Evolutionary conservation across 805 yeast species (phyloP), one percentile per base, ranked within the genome.

Genomic region (Candida ovalis): DNA sequence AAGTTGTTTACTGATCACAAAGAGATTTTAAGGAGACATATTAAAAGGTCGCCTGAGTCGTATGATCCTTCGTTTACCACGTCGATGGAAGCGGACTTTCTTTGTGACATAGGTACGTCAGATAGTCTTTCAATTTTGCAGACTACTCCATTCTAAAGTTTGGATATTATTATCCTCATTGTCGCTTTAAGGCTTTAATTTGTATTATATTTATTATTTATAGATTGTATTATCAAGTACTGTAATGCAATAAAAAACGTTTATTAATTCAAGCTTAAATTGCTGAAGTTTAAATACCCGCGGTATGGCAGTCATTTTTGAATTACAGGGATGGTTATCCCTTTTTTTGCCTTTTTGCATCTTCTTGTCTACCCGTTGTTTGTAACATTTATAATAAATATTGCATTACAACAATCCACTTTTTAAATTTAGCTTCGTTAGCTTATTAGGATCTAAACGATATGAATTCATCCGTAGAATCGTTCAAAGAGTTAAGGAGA

Each of bases 1-100:
- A 49, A 49, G 22, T 38, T 52, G 17, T 49, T 35, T 17, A 18
- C 13, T 21, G 52, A 52, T 30, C 45, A 47, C 25, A 44, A 44
- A 4, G 56, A 47, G 10, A 42, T 49, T 30, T 25, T 52, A 13
- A n/a, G 18, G 12, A 42, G 49, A 15, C 42, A 36, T 12, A 24
- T 37, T n/a, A 22, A 7, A 8, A 21, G 15, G 10, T 10, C 13
- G 7, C 23, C 41, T 7, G 28, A 19, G 12, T 23, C 41, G 3
- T 24, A 15, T 7, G 41, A 39, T 7, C 4, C 6, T 5, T 19
- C 19, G 10, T 24, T 23, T 24, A 15, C 30, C 10, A 23, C 18
- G 9, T 23, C 17, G 15, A 39, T 39, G 41, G 23, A 3, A 12
- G 5, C 12, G 3, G 17, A 22, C 6, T 2, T 39, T 19, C 27